A percentile compares a stretch with the other conserved stretches of the same genome.
phyloP scores from a whole-genome alignment of 805 yeast species.

The Yarrowia divulgata region DNA sequence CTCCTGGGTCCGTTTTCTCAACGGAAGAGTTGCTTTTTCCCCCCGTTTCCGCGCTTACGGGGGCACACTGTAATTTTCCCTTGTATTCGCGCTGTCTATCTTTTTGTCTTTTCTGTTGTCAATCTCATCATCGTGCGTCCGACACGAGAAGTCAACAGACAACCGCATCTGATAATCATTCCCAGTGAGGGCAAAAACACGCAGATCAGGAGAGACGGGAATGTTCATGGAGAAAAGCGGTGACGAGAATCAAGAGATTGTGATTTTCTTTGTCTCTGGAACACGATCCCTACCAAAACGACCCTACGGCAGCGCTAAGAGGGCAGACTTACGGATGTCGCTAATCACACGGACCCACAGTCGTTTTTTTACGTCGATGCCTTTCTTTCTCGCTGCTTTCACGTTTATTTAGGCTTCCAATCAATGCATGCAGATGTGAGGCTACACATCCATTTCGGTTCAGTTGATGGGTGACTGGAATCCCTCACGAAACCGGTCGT shows the following conservation, averaged over 20 bases:
- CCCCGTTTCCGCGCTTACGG: background rate
- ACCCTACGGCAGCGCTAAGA: too few relatives aligned
- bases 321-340: background rate
- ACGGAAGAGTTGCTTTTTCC: background rate
- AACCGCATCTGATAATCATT: conserved; percentile 28
- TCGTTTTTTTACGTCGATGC: conserved; percentile 6
- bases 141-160: conserved; percentile 3
- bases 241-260: too few relatives aligned
- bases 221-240: too few relatives aligned
- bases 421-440: conserved; percentile 29
- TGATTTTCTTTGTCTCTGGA: too few relatives aligned
- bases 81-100: background rate
- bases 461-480: background rate
- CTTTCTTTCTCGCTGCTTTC: conserved; percentile 27
- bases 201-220: background rate
- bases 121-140: conserved; percentile 23
- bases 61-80: background rate
- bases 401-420: conserved; percentile 10
- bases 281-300: too few relatives aligned
- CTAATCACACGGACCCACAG: background rate
- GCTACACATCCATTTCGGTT: conserved; percentile 7
- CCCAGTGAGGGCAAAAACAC: background rate
- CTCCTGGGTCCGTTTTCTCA: background rate
- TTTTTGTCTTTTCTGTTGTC: conserved; percentile 25
- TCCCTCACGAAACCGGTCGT: background rate